Percentiles rank a stretch among this genome's conserved stretches.
Evolutionary conservation across 371 early-diverging fungal species (phyloP).

Genomic region (Mucor racemosus): DNA sequence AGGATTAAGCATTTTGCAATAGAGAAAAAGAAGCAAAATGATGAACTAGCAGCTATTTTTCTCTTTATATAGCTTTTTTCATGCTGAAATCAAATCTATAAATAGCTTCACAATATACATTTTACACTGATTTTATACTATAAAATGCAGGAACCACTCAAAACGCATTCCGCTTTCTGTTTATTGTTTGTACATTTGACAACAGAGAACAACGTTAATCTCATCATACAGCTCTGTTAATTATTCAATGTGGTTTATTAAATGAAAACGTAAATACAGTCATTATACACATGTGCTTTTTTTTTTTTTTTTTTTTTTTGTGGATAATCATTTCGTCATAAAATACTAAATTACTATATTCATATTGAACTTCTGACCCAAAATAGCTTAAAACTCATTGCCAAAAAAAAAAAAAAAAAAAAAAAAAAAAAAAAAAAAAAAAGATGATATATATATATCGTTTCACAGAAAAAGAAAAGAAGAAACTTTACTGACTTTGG

Average conservation of each 20-base stretch:
- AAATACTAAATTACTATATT: not conserved
- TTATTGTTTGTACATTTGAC: not conserved
- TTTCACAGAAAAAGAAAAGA: not conserved
- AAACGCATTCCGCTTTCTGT: not conserved
- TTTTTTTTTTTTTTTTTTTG: no score
- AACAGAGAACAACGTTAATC: not conserved
- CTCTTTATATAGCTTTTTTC: not conserved
- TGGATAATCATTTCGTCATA: slow-evolving; percentile 2
- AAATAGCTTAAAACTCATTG: slow-evolving; percentile 4
- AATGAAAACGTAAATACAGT: not conserved
- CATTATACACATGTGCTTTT: not conserved
- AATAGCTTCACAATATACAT: not conserved
- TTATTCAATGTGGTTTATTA: not conserved
- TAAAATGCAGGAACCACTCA: not conserved
- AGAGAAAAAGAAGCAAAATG: not conserved
- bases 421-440: slow-evolving; percentile 1
- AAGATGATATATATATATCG: not conserved
- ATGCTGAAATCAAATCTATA: slow-evolving; percentile 1
- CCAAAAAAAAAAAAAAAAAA: not conserved
- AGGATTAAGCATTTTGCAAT: not conserved
- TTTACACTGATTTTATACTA: not conserved
- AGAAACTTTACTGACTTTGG: slow-evolving; percentile 12
- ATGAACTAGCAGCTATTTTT: not conserved
- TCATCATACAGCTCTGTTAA: not conserved
- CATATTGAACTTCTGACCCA: not conserved